phyloP scores from a whole-genome alignment of 2,329 filamentous ascomycete genomes.

The Diaporthe vaccinii region DNA sequence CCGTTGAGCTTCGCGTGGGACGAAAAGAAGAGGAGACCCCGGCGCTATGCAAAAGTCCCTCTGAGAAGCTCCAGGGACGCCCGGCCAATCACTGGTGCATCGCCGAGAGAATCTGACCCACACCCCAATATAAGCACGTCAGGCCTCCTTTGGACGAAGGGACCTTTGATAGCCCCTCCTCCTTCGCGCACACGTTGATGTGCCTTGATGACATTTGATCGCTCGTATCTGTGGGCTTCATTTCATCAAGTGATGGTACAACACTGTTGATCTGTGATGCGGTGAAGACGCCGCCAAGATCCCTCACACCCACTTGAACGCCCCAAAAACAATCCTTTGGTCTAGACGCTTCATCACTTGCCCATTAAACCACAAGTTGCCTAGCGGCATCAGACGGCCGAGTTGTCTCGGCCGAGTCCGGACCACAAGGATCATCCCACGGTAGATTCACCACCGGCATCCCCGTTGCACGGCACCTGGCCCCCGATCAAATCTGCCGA shows the following conservation, averaged over 20 bases:
- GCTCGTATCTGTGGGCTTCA: background rate
- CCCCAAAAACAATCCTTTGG: background rate
- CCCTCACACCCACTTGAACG: background rate
- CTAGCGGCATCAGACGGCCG: background rate
- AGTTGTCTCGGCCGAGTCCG: slow-evolving; percentile 1
- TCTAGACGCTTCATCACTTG: background rate
- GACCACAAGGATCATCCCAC: background rate
- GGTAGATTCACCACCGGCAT: background rate
- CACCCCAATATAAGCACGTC: slow-evolving; percentile 21
- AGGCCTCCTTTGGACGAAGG: background rate
- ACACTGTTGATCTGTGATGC: background rate
- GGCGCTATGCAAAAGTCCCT: slow-evolving; percentile 30
- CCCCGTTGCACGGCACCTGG: no score
- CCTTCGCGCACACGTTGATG: background rate
- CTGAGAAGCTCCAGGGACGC: slow-evolving; percentile 19
- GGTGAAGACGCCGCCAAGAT: background rate
- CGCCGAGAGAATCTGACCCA: slow-evolving; percentile 17
- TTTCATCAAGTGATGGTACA: background rate
- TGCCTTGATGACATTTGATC: background rate
- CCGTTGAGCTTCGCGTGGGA: slow-evolving; percentile 3
- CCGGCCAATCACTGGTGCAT: slow-evolving; percentile 27
- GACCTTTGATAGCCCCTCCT: slow-evolving; percentile 2
- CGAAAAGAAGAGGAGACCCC: slow-evolving; percentile 21
- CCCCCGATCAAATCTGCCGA: no score
- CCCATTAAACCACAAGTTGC: background rate